Base-by-base conservation (phyloP, 768 basidiomycete species). In the Amylocystis lapponica region DNA sequence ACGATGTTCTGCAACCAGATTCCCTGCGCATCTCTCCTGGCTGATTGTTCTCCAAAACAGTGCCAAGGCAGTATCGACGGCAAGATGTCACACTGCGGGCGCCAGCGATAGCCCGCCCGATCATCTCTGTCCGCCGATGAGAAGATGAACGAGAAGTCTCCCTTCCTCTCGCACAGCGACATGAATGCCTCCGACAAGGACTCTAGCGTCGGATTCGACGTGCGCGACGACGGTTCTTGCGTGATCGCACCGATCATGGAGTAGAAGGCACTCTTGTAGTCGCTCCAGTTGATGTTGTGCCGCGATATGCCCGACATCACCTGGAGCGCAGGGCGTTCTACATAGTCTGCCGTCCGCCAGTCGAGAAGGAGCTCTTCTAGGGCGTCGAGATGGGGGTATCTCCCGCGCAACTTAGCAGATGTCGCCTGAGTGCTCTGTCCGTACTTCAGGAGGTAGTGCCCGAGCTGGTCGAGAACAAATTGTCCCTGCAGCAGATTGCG, bases 131-230 rank as follows among this genome's bases (percentile, higher is more conserved):
- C 34, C 4, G 35, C 35, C 4, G 46, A 19, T 40, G 43, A 39
- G 36, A 54, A 52, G 29, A 54, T 47, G 46, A 52, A 55, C 7
- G 54, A 55, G 30, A 52, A 51, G 43, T 57, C 43, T n/a, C 51
- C 47, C 36, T 57, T 52, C 35, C 45, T 48, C 32, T 57, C 51
- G 22, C 46, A 51, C 4, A 46, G 16, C 23, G 39, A 39, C 48
- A 52, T 52, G 37, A 49, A 50, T 30, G 39, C 39, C 29, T 57
- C 47, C 13, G 51, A 37, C 17, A 51, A 42, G 7, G 34, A 38
- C 39, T 52, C 54, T 9, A 49, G 23, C 14, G 47, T 45, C 16
- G 50, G 45, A 22, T 48, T 16, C 10, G 46, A 42, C 20, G 46
- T 37, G 25, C 49, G 46, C 7, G 26, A 7, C 12, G 45, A 49